Base-by-base conservation (phyloP, 129 eudicot species). In the Saussurea involucrata region DNA sequence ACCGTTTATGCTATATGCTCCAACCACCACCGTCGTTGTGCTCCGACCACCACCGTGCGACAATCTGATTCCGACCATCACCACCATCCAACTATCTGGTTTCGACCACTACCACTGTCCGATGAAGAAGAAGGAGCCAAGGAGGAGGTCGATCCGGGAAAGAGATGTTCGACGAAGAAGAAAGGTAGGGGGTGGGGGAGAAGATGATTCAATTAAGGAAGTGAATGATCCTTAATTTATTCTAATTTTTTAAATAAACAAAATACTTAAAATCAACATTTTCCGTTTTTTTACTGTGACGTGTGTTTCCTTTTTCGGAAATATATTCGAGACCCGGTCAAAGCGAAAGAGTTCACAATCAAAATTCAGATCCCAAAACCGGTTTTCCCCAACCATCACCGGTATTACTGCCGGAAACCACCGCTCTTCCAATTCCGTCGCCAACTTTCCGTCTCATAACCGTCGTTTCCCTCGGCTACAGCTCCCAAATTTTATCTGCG, bases 341-440 rank as follows among this genome's bases (percentile, higher is more conserved):
- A 68, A 63, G 7, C 78, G 74, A 70, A 28, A 70, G 71, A 40
- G 71, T 60, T 58, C 74, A 36, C 71, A 76, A 42, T 17, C 86
- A 53, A 82, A 76, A 65, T 28, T 75, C 46, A 65, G 31, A 76
- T 6, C 73, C 66, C 57, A 68, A 80, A 76, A 82, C 76, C 74
- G 76, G 71, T 68, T 68, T 74, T 11, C 31, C 34, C 67, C 25
- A 18, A 22, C 66, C 42, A 58, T 44, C 58, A 36, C 74, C 74
- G 66, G 73, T 44, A 29, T 40, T 63, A 25, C 57, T 49, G 63
- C 77, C 73, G 25, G 46, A 44, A 63, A 70, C 28, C 58, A 72
- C 74, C 82, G 61, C 24, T 53, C 69, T 20, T 13, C 61, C 63
- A 64, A 33, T 79, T 81, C 85, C 68, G 57, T 78, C 80, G 55